Conservation (phyloP, 192 early-diverging fungal genomes). For the Podila epigama region DNA sequence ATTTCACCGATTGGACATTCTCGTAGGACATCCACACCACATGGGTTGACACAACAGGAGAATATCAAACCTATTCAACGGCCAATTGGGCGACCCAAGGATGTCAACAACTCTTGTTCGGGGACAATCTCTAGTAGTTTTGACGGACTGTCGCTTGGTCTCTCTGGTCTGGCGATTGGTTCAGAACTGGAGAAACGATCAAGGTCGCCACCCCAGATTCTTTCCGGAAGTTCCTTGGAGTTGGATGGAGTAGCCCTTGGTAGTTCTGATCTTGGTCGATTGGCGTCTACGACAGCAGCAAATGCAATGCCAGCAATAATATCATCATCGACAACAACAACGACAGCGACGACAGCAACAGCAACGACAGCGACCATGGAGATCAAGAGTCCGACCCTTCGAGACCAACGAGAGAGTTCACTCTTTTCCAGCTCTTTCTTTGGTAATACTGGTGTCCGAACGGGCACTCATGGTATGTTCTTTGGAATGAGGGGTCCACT, state of each 20-base stretch:
- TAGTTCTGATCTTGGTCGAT: slow-evolving; percentile 12
- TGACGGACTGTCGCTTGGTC: slow-evolving; percentile 29
- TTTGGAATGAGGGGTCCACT: no score
- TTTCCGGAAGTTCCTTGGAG: slow-evolving; percentile 28
- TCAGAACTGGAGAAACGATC: slow-evolving; percentile 27
- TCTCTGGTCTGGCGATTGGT: slow-evolving; percentile 27
- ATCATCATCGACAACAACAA: no score
- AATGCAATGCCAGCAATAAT: no score
- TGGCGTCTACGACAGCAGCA: background rate
- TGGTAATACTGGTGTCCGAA: slow-evolving; percentile 8
- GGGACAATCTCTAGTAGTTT: slow-evolving; percentile 21
- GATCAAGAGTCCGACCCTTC: slow-evolving; percentile 11
- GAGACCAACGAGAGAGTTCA: slow-evolving; percentile 17
- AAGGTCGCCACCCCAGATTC: slow-evolving; percentile 28
- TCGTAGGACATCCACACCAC: slow-evolving; percentile 48
- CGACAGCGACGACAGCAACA: no score
- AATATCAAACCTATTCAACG: slow-evolving; percentile 50
- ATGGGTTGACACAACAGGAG: slow-evolving; percentile 28
- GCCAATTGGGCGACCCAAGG: slow-evolving; percentile 53
- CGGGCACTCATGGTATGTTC: slow-evolving; percentile 26
- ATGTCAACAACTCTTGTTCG: background rate
- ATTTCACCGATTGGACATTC: slow-evolving; percentile 55
- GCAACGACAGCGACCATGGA: background rate
- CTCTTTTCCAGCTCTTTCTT: slow-evolving; percentile 42
- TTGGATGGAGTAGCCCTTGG: slow-evolving; percentile 23